Evolutionary conservation across 768 basidiomycete genomes (phyloP).

Genomic region (Kwoniella europaea): DNA sequence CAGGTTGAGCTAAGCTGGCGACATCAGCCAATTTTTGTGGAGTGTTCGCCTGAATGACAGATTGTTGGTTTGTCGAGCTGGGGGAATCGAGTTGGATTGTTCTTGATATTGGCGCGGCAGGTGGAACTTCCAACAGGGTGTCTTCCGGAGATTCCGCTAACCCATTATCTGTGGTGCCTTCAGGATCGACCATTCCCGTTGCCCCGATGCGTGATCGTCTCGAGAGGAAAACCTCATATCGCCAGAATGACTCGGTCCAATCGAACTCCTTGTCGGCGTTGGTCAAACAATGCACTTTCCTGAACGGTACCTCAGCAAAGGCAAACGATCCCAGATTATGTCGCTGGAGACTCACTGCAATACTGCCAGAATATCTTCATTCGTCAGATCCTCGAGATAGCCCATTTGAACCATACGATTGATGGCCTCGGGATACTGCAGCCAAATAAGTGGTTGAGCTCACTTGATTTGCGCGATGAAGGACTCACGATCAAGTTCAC

Average conservation of each 20-base stretch:
- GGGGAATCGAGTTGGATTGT: not conserved
- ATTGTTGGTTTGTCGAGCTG: not conserved
- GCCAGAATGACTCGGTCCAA: conserved; percentile 26
- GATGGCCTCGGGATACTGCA: conserved; percentile 23
- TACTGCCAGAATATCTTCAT: conserved; percentile 19
- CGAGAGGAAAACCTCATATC: conserved; percentile 20
- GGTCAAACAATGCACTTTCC: conserved; percentile 19
- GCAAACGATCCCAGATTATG: not conserved
- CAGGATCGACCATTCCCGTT: not conserved
- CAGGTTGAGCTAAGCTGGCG: not conserved
- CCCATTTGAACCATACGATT: conserved; percentile 27
- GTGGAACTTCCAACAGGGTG: conserved; percentile 9
- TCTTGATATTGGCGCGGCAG: not conserved
- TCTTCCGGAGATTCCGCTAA: conserved; percentile 11
- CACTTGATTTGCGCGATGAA: not conserved
- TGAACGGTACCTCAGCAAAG: not conserved
- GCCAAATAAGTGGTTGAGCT: not conserved
- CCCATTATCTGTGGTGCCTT: too few relatives aligned
- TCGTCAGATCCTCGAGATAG: conserved; percentile 16
- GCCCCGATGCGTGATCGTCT: conserved; percentile 3
- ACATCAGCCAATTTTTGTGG: not conserved
- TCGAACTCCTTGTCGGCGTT: conserved; percentile 18
- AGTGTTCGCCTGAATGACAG: not conserved
- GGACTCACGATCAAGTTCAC: conserved; percentile 20
- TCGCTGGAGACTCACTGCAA: conserved; percentile 9